Percentiles rank a stretch among this genome's conserved stretches.
Conservation (phyloP, 495 filamentous ascomycete species). For the Mytilinidion resinicola region DNA sequence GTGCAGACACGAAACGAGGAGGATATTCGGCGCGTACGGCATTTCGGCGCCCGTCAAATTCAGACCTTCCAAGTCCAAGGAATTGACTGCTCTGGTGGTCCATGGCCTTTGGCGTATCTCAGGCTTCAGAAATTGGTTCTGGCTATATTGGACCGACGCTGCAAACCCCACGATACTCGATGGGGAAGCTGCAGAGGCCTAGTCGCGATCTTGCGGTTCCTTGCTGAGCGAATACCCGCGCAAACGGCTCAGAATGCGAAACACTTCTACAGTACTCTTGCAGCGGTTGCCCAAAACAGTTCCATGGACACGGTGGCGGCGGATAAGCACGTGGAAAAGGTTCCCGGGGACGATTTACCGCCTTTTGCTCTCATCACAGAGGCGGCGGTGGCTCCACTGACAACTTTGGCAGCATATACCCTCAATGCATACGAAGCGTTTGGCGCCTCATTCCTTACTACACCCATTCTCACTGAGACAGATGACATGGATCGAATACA, state of each 20-base stretch:
- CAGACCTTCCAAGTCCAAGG: constrained; percentile 21
- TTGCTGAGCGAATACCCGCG: constrained; percentile 24
- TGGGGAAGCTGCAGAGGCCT: constrained; percentile 7
- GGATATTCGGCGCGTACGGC: constrained; percentile 33
- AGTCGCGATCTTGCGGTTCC: constrained; percentile 11
- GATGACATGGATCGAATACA: constrained; percentile 33
- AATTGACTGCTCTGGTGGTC: constrained; percentile 16
- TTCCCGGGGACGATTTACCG: constrained; percentile 11
- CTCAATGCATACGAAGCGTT: constrained; percentile 53
- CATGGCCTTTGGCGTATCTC: constrained; percentile 35
- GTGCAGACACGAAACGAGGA: constrained; percentile 20
- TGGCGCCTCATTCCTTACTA: constrained; percentile 48
- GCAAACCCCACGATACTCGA: neutral
- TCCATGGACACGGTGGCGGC: neutral
- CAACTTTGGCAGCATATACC: constrained; percentile 41
- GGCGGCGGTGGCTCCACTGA: constrained; percentile 46
- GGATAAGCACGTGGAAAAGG: neutral
- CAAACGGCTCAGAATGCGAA: constrained; percentile 26
- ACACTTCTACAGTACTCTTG: constrained; percentile 34
- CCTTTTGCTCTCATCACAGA: constrained; percentile 14
- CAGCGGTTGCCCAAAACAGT: constrained; percentile 12
- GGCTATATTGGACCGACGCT: constrained; percentile 22
- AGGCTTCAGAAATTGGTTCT: constrained; percentile 30
- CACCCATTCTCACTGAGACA: constrained; percentile 32
- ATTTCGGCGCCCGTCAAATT: constrained; percentile 32